These are phyloP conservation scores for Paraconiothyrium brasiliense DNA, from an alignment of 2,329 filamentous ascomycete genomes.

Conservation along the genomic window DNA sequence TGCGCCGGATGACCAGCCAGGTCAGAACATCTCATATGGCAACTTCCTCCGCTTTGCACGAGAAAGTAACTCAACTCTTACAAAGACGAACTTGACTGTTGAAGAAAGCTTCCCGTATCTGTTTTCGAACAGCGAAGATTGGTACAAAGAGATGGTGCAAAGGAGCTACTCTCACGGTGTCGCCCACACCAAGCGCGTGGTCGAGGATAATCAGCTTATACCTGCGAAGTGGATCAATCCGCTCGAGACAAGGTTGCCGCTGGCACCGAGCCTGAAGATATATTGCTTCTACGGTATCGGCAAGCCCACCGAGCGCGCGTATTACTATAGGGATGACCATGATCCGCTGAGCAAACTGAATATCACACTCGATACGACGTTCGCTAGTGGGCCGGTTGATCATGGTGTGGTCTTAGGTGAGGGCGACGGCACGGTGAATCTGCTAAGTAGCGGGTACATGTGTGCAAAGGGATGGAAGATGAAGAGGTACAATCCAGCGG, in stretches of 20 bases:
- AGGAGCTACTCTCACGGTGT: constrained; percentile 87
- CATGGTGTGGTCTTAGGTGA: constrained; percentile 96
- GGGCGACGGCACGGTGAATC: constrained; percentile 92
- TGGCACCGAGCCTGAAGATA: constrained; percentile 89
- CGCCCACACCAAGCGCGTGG: constrained; percentile 79
- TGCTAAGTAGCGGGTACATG: constrained; percentile 96
- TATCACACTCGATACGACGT: constrained; percentile 63
- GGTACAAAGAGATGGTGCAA: constrained; percentile 80
- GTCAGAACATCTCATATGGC: constrained; percentile 78
- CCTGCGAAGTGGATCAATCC: constrained; percentile 91
- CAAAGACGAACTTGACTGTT: constrained; percentile 78
- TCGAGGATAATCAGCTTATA: constrained; percentile 70
- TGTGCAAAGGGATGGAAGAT: constrained; percentile 94
- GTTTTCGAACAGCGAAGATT: constrained; percentile 79
- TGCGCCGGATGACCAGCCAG: constrained; percentile 85
- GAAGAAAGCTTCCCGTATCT: constrained; percentile 80
- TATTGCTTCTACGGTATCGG: constrained; percentile 98
- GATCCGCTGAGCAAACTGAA: constrained; percentile 74
- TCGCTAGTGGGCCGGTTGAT: constrained; percentile 65
- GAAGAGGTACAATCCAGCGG: constrained; percentile 90
- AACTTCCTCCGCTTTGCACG: constrained; percentile 83
- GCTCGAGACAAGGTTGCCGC: constrained; percentile 84
- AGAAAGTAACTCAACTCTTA: constrained; percentile 61
- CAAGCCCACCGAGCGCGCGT: constrained; percentile 90
- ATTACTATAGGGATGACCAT: constrained; percentile 83